Evolutionary conservation across 108 stramenopile genomes (phyloP).

Genomic region (Tribonema minus): DNA sequence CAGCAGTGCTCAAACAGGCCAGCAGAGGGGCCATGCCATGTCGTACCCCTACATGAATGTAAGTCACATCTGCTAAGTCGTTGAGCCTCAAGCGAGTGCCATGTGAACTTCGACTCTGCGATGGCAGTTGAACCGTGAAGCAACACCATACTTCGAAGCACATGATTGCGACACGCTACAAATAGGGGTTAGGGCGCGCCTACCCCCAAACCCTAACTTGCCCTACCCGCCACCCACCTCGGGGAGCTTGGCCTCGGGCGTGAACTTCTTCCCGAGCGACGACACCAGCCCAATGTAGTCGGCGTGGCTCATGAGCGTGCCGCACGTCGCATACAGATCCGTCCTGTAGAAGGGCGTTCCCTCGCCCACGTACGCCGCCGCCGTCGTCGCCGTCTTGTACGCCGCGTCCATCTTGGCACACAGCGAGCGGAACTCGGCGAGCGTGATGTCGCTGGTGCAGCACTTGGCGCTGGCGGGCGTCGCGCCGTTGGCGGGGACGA

Average conservation of each 20-base stretch:
- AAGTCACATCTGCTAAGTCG: too few relatives aligned
- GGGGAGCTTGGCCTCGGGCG: conserved; percentile 19
- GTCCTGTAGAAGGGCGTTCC: background rate
- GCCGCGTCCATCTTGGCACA: conserved; percentile 9
- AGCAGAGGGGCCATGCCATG: too few relatives aligned
- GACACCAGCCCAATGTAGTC: conserved; percentile 12
- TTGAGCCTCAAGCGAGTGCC: too few relatives aligned
- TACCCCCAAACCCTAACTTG: background rate
- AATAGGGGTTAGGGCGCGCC: too few relatives aligned
- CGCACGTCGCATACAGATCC: conserved; percentile 6
- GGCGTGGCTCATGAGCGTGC: conserved; percentile 3
- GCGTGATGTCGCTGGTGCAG: conserved; percentile 32
- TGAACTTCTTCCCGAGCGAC: conserved; percentile 8
- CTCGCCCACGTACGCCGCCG: conserved; percentile 12
- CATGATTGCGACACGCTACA: too few relatives aligned
- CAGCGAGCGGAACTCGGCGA: conserved; percentile 6
- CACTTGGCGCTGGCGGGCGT: conserved; percentile 3
- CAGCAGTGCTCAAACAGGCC: too few relatives aligned
- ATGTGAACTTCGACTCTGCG: too few relatives aligned
- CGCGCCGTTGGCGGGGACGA: conserved; percentile 1
- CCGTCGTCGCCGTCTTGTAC: conserved; percentile 2
- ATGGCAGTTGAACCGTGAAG: too few relatives aligned
- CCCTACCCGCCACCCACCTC: background rate
- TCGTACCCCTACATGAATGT: too few relatives aligned
- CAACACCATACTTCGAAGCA: too few relatives aligned